Conservation (phyloP, 495 filamentous ascomycete species). For the Penicillium roqueforti region DNA sequence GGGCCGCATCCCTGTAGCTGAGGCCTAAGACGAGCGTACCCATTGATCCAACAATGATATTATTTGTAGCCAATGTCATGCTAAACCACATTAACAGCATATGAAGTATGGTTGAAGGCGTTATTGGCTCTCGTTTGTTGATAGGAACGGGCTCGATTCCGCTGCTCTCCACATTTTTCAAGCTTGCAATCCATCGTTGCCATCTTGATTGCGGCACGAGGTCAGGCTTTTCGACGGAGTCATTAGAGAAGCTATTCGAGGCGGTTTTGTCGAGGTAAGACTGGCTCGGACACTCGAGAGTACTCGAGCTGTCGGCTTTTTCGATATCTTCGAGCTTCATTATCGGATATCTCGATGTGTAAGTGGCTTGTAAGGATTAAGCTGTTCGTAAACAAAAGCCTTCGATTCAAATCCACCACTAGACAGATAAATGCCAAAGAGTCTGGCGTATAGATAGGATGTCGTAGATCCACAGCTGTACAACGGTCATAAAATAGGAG, state of each 20-base stretch:
- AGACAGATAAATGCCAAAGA: background rate
- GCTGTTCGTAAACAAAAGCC: background rate
- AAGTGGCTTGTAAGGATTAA: background rate
- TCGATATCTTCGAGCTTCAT: constrained; percentile 24
- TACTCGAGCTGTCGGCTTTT: constrained; percentile 18
- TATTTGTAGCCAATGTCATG: constrained; percentile 68
- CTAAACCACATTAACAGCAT: constrained; percentile 70
- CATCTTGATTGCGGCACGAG: constrained; percentile 20
- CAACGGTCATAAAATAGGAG: background rate
- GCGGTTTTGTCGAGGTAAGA: constrained; percentile 20
- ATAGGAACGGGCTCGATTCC: constrained; percentile 64
- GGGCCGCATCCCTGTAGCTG: constrained; percentile 61
- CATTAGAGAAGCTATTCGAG: constrained; percentile 18
- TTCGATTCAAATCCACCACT: background rate
- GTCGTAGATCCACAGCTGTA: background rate
- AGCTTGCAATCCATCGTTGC: constrained; percentile 31
- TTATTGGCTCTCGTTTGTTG: constrained; percentile 44
- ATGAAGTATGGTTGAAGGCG: constrained; percentile 46
- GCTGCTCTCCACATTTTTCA: constrained; percentile 57
- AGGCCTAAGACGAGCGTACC: constrained; percentile 61
- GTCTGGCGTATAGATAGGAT: constrained; percentile 2
- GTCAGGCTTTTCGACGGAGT: constrained; percentile 8
- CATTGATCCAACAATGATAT: constrained; percentile 64
- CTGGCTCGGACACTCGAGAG: constrained; percentile 14
- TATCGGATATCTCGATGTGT: background rate